Percentiles rank a stretch among this genome's conserved stretches.
These are phyloP conservation scores for Camelina neglecta DNA, from an alignment of 345 rosid genomes.

Conservation along the genomic window DNA sequence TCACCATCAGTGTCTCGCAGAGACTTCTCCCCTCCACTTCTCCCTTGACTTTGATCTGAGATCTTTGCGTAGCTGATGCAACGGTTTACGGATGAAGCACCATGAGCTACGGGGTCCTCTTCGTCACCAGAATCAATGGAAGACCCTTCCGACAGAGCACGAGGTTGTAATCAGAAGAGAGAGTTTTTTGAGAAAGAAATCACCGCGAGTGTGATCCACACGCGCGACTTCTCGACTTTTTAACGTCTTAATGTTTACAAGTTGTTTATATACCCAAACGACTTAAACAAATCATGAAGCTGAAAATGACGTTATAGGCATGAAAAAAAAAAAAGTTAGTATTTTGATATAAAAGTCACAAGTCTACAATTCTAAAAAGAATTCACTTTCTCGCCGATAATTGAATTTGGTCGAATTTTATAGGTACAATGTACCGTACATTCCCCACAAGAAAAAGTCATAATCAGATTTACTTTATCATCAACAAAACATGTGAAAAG, in stretches of 20 bases:
- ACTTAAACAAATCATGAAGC: slow-evolving; percentile 1
- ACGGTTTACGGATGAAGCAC: too few species aligned
- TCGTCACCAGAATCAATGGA: too few species aligned
- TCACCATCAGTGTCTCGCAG: too few species aligned
- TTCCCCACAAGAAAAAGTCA: background rate
- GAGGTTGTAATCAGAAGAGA: too few species aligned
- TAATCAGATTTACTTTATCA: background rate
- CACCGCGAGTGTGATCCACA: too few species aligned
- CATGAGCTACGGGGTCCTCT: too few species aligned
- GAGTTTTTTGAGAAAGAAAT: too few species aligned
- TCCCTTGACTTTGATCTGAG: too few species aligned
- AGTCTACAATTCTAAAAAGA: slow-evolving; percentile 9
- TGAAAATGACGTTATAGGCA: slow-evolving; percentile 34
- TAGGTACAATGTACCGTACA: slow-evolving; percentile 29
- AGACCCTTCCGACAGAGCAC: too few species aligned
- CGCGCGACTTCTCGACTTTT: too few species aligned
- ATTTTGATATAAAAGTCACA: slow-evolving; percentile 12
- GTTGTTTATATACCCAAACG: background rate
- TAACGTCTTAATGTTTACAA: background rate
- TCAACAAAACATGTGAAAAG: background rate
- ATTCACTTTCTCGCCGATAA: slow-evolving; percentile 15
- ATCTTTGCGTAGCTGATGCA: too few species aligned
- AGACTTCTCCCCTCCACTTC: too few species aligned
- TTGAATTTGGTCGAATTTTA: slow-evolving; percentile 21
- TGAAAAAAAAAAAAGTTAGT: background rate